These are phyloP conservation scores for Candida pseudoviswanathii DNA, from an alignment of 1,139 yeast genomes.

Conservation along the genomic window DNA sequence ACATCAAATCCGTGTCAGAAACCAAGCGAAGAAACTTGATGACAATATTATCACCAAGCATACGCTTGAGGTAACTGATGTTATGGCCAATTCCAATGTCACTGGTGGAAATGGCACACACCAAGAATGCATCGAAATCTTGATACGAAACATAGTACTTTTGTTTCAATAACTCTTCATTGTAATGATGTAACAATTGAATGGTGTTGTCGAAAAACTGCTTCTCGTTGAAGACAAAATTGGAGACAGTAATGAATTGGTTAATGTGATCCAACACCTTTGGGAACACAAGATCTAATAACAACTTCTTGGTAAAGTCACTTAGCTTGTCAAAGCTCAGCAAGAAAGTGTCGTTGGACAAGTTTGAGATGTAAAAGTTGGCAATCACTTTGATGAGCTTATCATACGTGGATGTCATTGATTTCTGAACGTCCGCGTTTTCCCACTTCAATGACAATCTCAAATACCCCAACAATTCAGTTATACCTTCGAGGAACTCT, in stretches of 20 bases:
- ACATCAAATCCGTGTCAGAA: slow-evolving; percentile 10
- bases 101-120: slow-evolving; percentile 35
- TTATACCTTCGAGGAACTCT: slow-evolving; percentile 43
- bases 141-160: slow-evolving; percentile 27
- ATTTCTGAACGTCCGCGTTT: slow-evolving; percentile 18
- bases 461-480: slow-evolving; percentile 41
- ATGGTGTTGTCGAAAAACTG: slow-evolving; percentile 32
- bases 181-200: slow-evolving; percentile 26
- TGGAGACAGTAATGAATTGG: slow-evolving; percentile 35
- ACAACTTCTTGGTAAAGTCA: slow-evolving; percentile 31
- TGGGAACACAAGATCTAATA: slow-evolving; percentile 41
- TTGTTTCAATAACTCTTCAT: slow-evolving; percentile 25
- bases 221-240: slow-evolving; percentile 39
- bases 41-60: slow-evolving; percentile 33
- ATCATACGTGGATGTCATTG: slow-evolving; percentile 26
- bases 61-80: slow-evolving; percentile 22
- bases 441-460: slow-evolving; percentile 30
- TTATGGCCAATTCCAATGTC: slow-evolving; percentile 26
- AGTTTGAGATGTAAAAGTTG: slow-evolving; percentile 34
- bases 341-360: slow-evolving; percentile 24
- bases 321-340: slow-evolving; percentile 22
- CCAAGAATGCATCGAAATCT: slow-evolving; percentile 29
- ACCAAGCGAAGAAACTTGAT: slow-evolving; percentile 27
- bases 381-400: slow-evolving; percentile 29
- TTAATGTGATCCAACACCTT: slow-evolving; percentile 38